phyloP scores from a whole-genome alignment of 129 eudicot genomes.

The Flaveria brownii region DNA sequence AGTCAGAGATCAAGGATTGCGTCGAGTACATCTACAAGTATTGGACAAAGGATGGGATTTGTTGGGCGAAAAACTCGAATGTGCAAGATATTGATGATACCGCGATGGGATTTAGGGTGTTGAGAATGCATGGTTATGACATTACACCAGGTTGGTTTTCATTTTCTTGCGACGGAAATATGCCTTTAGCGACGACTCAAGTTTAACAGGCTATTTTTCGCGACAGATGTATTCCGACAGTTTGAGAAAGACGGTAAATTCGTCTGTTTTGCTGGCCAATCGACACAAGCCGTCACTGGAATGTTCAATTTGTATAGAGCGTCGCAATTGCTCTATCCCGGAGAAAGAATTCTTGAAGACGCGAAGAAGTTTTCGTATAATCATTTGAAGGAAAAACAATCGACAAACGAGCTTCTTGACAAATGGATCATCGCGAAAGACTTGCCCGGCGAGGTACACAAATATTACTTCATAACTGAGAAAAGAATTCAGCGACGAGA shows the following conservation, averaged over 20 bases:
- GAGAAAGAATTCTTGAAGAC: slow-evolving; percentile 63
- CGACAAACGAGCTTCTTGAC: slow-evolving; percentile 67
- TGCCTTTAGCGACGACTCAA: not conserved
- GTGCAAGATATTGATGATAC: slow-evolving; percentile 96
- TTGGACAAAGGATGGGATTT: slow-evolving; percentile 78
- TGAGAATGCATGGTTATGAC: slow-evolving; percentile 77
- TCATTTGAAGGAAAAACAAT: slow-evolving; percentile 58
- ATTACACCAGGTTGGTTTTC: slow-evolving; percentile 63
- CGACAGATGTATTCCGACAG: slow-evolving; percentile 66
- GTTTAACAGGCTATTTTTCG: slow-evolving; percentile 5
- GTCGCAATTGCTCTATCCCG: slow-evolving; percentile 67
- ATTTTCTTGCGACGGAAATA: not conserved
- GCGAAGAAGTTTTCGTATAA: slow-evolving; percentile 60
- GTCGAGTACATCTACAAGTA: slow-evolving; percentile 62
- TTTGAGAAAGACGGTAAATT: slow-evolving; percentile 77
- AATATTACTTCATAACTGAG: not conserved
- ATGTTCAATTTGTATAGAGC: slow-evolving; percentile 85
- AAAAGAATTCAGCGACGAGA: not conserved
- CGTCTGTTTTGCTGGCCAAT: slow-evolving; percentile 73
- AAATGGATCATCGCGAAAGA: slow-evolving; percentile 95
- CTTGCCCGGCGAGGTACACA: slow-evolving; percentile 84
- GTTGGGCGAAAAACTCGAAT: slow-evolving; percentile 83
- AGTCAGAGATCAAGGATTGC: slow-evolving; percentile 63
- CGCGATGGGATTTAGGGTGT: slow-evolving; percentile 88
- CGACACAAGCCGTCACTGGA: slow-evolving; percentile 93